Conservation (phyloP, 164 flowering plant genomes). For the Pachysandra terminalis region DNA sequence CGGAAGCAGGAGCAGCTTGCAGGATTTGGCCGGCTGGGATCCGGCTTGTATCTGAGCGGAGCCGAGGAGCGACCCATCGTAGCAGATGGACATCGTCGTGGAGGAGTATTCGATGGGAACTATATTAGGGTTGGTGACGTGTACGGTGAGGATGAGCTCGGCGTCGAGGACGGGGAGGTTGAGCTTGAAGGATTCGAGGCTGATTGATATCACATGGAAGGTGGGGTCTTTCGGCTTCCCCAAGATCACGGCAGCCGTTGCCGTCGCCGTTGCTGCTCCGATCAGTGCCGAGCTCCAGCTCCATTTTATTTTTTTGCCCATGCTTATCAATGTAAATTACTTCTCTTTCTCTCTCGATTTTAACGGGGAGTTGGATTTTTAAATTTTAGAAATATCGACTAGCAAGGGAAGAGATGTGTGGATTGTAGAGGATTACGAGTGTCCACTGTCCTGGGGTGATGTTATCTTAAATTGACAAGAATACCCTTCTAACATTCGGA, state of each 20-base stretch:
- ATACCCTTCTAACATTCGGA: no score
- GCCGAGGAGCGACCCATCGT: slow-evolving; percentile 73
- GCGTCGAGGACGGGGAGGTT: slow-evolving; percentile 63
- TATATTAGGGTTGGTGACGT: slow-evolving; percentile 86
- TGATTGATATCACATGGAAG: slow-evolving; percentile 68
- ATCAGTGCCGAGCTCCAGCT: slow-evolving; percentile 49
- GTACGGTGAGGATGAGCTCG: slow-evolving; percentile 76
- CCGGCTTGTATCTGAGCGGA: slow-evolving; percentile 65
- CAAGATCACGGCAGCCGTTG: slow-evolving; percentile 34
- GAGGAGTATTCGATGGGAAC: slow-evolving; percentile 63
- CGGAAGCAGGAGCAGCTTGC: slow-evolving; percentile 57
- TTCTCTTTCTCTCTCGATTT: not conserved
- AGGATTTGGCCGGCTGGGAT: slow-evolving; percentile 59
- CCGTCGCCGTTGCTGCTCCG: slow-evolving; percentile 57
- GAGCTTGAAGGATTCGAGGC: slow-evolving; percentile 60
- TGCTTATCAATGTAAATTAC: not conserved
- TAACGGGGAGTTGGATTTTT: no score
- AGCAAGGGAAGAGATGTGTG: no score
- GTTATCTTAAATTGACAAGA: no score
- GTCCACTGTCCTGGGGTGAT: no score
- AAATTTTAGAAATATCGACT: no score
- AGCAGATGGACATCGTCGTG: slow-evolving; percentile 72
- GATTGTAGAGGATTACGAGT: no score
- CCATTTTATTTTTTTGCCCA: slow-evolving; percentile 20
- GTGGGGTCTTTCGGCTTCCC: slow-evolving; percentile 71